phyloP scores from a whole-genome alignment of 164 flowering plant species.

The Berberis thunbergii region DNA sequence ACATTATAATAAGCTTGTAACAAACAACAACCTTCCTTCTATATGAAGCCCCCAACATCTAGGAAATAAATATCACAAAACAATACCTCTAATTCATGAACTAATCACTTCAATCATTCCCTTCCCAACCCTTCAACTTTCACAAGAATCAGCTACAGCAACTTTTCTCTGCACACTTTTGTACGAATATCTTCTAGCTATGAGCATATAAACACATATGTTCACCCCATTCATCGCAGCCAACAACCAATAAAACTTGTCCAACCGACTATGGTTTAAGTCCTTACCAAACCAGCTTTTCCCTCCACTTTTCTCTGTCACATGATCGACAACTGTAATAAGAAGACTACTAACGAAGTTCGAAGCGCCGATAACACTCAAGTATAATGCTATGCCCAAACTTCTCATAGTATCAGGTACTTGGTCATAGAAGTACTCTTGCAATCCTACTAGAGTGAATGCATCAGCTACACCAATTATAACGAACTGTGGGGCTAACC shows the following conservation, averaged over 20 bases:
- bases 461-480: slow-evolving; percentile 50
- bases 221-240: slow-evolving; percentile 34
- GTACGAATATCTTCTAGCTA: slow-evolving; percentile 49
- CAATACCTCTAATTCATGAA: neutral
- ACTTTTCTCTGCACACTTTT: slow-evolving; percentile 36
- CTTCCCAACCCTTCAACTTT: slow-evolving; percentile 7
- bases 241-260: slow-evolving; percentile 59
- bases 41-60: neutral
- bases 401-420: slow-evolving; percentile 75
- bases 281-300: slow-evolving; percentile 61
- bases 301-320: slow-evolving; percentile 21
- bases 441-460: slow-evolving; percentile 60
- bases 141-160: slow-evolving; percentile 16
- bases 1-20: no score
- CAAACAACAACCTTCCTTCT: no score
- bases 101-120: neutral
- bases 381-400: slow-evolving; percentile 57
- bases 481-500: slow-evolving; percentile 57
- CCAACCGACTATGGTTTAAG: slow-evolving; percentile 44
- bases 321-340: slow-evolving; percentile 38
- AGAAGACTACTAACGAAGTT: slow-evolving; percentile 49
- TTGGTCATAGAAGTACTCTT: slow-evolving; percentile 72
- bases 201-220: slow-evolving; percentile 24
- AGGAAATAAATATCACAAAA: neutral
- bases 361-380: slow-evolving; percentile 51